Evolutionary conservation across 164 flowering plant species (phyloP), one percentile per base, ranked within the genome.

Genomic region (Aristolochia californica): DNA sequence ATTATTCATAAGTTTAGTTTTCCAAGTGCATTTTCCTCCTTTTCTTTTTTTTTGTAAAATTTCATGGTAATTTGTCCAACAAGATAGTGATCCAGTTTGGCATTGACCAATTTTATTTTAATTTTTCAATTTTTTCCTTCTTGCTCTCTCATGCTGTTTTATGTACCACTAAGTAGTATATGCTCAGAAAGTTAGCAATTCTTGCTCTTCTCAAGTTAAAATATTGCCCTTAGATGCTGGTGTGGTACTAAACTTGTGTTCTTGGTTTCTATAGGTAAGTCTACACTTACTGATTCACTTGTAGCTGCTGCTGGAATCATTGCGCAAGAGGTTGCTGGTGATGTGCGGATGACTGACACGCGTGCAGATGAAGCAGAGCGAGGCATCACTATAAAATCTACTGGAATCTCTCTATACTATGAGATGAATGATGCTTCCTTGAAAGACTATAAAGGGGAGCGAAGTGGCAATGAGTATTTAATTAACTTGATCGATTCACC

Each of bases 291-390:
- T 2, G 85, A 80, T 50, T 76, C 81, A 25, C 78, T 78, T 50
- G 85, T 70, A 18, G 72, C 68, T 21, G 68, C 72, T 16, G 72
- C 72, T 25, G 64, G 69, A 5, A 80, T 80, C 70, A 80, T 80
- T 62, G 85, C 83, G 2, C 85, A 81, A 62, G 85, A 78, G 59
- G 79, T 73, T 64, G 83, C 85, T 14, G 71, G 75, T 17, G 75
- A 71, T 64, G 74, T 71, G 40, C 55, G 74, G 45, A 67, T 71
- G 74, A 71, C 74, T 17, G 71, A 67, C 54, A 71, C 74, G 1
- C 74, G 74, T 0, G 59, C 57, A n/a, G 74, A 71, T 64, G 71
- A 71, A 49, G 75, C 75, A 14, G 74, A 71, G 34, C 71, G 71
- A 53, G 71, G 74, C 26, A 71, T 67, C 22, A 71, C 74, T 8